Evolutionary conservation across 2,329 filamentous ascomycete genomes (phyloP), one percentile per base, ranked within the genome.

Genomic region (Hymenoscyphus scutula): DNA sequence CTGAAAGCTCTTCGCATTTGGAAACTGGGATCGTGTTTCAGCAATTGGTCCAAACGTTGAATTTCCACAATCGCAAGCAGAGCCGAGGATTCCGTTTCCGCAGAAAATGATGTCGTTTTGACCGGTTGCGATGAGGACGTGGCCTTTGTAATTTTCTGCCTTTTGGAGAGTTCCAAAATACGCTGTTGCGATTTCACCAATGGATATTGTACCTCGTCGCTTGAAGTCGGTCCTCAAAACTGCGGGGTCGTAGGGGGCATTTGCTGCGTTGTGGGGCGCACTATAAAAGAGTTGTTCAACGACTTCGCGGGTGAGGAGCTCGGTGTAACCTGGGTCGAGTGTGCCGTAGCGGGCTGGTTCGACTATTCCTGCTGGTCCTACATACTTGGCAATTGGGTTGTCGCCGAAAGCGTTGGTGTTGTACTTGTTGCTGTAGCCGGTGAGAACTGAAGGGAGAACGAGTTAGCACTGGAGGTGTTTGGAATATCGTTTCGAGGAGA

Each of bases 141-240:
- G 61, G 13, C 59, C 61, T 7, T 60, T 64, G 58, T 63, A 65
- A 10, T 25, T 25, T 11, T 57, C 32, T 29, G 58, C 53, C 0
- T n/a, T 19, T 17, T 29, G 25, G 3, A 29, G 45, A 27, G 13
- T 29, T 3, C 29, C 19, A 19, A 60, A 30, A n/a, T 53, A 37
- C n/a, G 48, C 58, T 1, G 60, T 62, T 13, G 59, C 53, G 17
- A 62, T 29, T 51, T 67, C 67, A 3, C 62, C 64, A 5, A 60
- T 48, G 13, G 64, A 38, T 37, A 68, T 41, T 3, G 61, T 65
- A 82, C 68, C 79, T 77, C n/a, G 93, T 30, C 51, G 53, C 5
- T 34, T 41, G 25, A 17, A 56, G 13, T 59, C 61, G 54, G 48
- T 62, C 13, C 56, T 45, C 27, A 62, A 55, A 57, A 62, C 53